Percentiles rank a stretch among this genome's conserved stretches.
These are phyloP conservation scores for Oenanthe sinensis DNA, from an alignment of 129 eudicot species.

Conservation along the genomic window DNA sequence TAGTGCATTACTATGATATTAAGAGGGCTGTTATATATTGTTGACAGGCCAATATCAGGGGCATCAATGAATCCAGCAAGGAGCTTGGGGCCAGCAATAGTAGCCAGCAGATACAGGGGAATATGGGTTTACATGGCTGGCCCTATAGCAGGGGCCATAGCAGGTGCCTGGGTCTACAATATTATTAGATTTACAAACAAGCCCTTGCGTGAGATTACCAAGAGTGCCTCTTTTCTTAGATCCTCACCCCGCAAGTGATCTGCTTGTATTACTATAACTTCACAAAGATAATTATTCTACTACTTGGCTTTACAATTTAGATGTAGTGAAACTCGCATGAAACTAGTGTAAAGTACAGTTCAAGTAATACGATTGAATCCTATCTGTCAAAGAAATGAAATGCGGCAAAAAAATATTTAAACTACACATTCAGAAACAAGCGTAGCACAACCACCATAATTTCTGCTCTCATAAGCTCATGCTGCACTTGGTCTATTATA, in stretches of 20 bases:
- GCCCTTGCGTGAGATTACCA: constrained; percentile 70
- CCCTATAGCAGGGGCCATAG: constrained; percentile 61
- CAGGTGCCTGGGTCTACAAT: constrained; percentile 79
- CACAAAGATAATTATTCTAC: not conserved
- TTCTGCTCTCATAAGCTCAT: not conserved
- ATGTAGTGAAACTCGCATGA: not conserved
- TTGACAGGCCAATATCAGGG: constrained; percentile 84
- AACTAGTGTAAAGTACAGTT: not conserved
- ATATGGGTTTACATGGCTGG: constrained; percentile 74
- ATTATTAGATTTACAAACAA: constrained; percentile 64
- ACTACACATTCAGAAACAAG: not conserved
- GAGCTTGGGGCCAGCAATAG: constrained; percentile 82
- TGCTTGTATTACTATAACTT: not conserved
- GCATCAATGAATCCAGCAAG: constrained; percentile 98
- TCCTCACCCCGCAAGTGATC: constrained; percentile 3
- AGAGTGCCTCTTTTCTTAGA: constrained; percentile 55
- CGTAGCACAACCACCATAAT: no score
- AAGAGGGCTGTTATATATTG: not conserved
- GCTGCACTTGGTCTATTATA: not conserved
- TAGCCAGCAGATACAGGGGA: constrained; percentile 42
- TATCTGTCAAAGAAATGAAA: not conserved
- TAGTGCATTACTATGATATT: not conserved
- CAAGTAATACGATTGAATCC: not conserved
- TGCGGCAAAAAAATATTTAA: not conserved
- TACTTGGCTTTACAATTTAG: not conserved